These are phyloP conservation scores for Aureobasidium sp. DNA, from an alignment of 2,329 filamentous ascomycete species.

Conservation along the genomic window DNA sequence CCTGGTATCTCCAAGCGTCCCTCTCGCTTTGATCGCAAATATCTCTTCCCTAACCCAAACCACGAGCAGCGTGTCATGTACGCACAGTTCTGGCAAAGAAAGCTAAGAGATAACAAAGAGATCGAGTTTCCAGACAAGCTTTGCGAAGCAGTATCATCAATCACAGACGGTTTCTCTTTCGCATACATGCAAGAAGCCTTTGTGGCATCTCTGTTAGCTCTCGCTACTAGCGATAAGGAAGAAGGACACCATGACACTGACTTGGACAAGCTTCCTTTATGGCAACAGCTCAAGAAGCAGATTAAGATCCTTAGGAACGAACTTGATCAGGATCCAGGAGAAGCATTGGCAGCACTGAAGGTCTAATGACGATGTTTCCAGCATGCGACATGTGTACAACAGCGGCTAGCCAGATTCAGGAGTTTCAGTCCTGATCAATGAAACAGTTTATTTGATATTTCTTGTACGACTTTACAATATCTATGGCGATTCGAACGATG, in stretches of 20 bases:
- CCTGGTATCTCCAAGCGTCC: constrained; percentile 38
- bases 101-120: constrained; percentile 24
- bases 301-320: constrained; percentile 53
- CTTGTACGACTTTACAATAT: neutral
- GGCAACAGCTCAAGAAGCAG: constrained; percentile 57
- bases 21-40: constrained; percentile 39
- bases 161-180: constrained; percentile 56
- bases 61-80: constrained; percentile 32
- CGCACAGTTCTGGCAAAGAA: constrained; percentile 36
- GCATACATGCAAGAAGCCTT: constrained; percentile 63
- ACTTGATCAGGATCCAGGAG: constrained; percentile 30
- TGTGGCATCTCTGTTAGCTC: constrained; percentile 51
- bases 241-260: constrained; percentile 27
- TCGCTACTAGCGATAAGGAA: constrained; percentile 28
- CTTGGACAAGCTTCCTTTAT: constrained; percentile 46
- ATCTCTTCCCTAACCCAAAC: constrained; percentile 34
- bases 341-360: neutral
- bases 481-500: neutral
- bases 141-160: constrained; percentile 43
- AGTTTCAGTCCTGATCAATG: neutral
- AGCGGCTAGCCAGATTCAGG: neutral
- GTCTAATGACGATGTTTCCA: neutral
- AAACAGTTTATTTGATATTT: neutral
- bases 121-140: constrained; percentile 24
- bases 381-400: neutral